Evolutionary conservation across 257 asterid genomes (phyloP).

Genomic region (Gentiana macrophylla): DNA sequence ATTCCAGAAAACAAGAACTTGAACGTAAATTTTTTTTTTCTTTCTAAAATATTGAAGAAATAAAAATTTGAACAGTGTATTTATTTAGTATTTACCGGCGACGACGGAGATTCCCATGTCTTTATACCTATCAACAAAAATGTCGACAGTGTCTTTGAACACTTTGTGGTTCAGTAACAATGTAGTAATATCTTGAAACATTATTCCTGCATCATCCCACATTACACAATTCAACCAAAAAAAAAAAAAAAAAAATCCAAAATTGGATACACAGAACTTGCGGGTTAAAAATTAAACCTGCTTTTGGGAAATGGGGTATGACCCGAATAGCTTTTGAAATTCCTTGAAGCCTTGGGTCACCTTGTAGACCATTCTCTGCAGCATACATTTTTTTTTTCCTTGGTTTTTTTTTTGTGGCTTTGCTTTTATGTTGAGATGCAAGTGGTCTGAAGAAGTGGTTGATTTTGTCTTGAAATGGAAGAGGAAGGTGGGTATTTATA

Average conservation of each 20-base stretch:
- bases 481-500: not conserved
- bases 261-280: not conserved
- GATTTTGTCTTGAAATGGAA: too few relatives aligned
- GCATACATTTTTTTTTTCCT: conserved; percentile 47
- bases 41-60: not conserved
- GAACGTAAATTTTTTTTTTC: not conserved
- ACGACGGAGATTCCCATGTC: conserved; percentile 78
- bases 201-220: conserved; percentile 41
- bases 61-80: not conserved
- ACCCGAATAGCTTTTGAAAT: conserved; percentile 72
- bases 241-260: not conserved
- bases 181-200: conserved; percentile 86
- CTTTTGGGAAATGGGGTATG: conserved; percentile 77
- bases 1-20: not conserved
- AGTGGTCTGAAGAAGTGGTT: conserved; percentile 1
- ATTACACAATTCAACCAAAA: not conserved
- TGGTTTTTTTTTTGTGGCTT: not conserved
- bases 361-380: conserved; percentile 73
- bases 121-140: conserved; percentile 77
- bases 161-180: conserved; percentile 68
- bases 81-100: conserved; percentile 40
- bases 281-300: conserved; percentile 30
- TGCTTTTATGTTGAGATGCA: not conserved
- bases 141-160: conserved; percentile 71
- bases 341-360: conserved; percentile 61